Evolutionary conservation across 106 monocot genomes (phyloP).

Genomic region (Allium sativum): DNA sequence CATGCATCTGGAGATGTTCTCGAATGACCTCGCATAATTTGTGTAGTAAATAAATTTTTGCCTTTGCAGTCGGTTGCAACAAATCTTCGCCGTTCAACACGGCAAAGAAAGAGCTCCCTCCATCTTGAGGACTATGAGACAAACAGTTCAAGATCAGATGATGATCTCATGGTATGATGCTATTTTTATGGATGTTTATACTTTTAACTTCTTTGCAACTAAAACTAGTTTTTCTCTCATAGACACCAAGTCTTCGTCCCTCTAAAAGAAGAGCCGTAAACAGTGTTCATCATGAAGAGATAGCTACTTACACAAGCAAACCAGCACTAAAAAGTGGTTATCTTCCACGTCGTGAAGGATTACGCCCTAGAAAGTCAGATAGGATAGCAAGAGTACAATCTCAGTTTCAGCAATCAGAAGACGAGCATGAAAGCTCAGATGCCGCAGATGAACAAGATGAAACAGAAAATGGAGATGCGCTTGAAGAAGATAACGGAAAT

Average conservation of each 20-base stretch:
- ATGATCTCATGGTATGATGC: slow-evolving; percentile 93
- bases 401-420: slow-evolving; percentile 65
- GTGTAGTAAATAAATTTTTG: not conserved
- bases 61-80: slow-evolving; percentile 48
- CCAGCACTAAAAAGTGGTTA: slow-evolving; percentile 24
- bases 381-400: slow-evolving; percentile 21
- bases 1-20: too few species aligned
- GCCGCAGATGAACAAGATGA: slow-evolving; percentile 47
- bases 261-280: slow-evolving; percentile 57
- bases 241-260: slow-evolving; percentile 64
- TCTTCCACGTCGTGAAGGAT: slow-evolving; percentile 76
- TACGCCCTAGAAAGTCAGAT: slow-evolving; percentile 69
- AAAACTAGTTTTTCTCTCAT: slow-evolving; percentile 11
- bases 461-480: slow-evolving; percentile 44
- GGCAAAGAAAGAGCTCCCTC: slow-evolving; percentile 84
- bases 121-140: slow-evolving; percentile 89
- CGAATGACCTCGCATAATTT: too few species aligned
- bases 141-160: slow-evolving; percentile 84
- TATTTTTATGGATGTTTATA: slow-evolving; percentile 29
- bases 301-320: slow-evolving; percentile 28
- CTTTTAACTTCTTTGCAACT: slow-evolving; percentile 13
- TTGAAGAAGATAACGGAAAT: slow-evolving; percentile 42
- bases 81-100: slow-evolving; percentile 89
- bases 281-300: slow-evolving; percentile 43
- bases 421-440: slow-evolving; percentile 53